These are phyloP conservation scores for Lecanicillium sp. DNA, from an alignment of 2,329 filamentous ascomycete species.

Conservation along the genomic window DNA sequence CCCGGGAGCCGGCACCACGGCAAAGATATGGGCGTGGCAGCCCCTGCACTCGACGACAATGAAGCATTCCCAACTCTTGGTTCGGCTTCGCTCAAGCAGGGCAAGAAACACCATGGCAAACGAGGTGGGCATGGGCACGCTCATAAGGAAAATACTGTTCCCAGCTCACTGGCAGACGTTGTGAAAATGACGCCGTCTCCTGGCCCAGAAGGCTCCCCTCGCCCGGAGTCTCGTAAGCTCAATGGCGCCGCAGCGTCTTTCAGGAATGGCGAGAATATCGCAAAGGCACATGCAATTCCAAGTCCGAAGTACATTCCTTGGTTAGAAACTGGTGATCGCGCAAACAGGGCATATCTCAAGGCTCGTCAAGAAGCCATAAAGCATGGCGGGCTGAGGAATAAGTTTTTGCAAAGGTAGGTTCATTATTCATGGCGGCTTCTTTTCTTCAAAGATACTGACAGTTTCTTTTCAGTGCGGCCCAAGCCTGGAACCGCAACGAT, in stretches of 20 bases:
- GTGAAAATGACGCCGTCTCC: slow-evolving; percentile 92
- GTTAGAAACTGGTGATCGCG: slow-evolving; percentile 85
- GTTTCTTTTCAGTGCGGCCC: slow-evolving; percentile 57
- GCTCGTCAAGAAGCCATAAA: slow-evolving; percentile 93
- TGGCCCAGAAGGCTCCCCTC: slow-evolving; percentile 46
- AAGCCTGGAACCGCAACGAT: slow-evolving; percentile 98
- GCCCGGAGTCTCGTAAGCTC: slow-evolving; percentile 51
- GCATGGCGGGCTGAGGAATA: slow-evolving; percentile 91
- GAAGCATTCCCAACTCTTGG: slow-evolving; percentile 91
- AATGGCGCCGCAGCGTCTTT: slow-evolving; percentile 58
- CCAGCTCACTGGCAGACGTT: slow-evolving; percentile 83
- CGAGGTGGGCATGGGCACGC: slow-evolving; percentile 70
- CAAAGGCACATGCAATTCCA: slow-evolving; percentile 74
- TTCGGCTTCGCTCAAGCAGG: slow-evolving; percentile 63
- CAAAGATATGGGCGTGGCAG: slow-evolving; percentile 53
- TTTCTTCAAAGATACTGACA: neutral
- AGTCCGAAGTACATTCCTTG: slow-evolving; percentile 90
- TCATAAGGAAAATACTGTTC: slow-evolving; percentile 57
- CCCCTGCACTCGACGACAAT: slow-evolving; percentile 80
- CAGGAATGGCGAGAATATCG: slow-evolving; percentile 67
- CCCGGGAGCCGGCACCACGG: slow-evolving; percentile 69
- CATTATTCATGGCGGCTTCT: neutral
- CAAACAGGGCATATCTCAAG: slow-evolving; percentile 92
- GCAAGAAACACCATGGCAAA: slow-evolving; percentile 91
- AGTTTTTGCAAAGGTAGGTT: slow-evolving; percentile 83